phyloP scores from a whole-genome alignment of 805 yeast species.

The Metschnikowia aberdeeniae region DNA sequence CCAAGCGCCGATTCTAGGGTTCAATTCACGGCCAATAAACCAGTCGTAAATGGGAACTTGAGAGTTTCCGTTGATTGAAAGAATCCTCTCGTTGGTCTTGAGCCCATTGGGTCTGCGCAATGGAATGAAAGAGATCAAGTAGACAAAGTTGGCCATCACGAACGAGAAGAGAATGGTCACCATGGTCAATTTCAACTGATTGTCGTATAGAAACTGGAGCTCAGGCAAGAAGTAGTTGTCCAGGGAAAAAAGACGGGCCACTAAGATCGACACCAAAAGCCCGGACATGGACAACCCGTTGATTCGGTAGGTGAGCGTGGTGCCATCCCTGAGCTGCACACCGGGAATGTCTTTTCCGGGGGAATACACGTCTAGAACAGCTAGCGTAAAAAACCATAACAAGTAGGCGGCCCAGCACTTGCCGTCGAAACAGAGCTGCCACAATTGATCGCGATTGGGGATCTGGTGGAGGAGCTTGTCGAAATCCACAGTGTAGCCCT shows the following conservation, averaged over 20 bases:
- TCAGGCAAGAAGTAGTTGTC: constrained; percentile 68
- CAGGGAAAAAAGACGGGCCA: constrained; percentile 45
- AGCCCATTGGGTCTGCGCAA: constrained; percentile 45
- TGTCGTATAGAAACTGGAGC: constrained; percentile 66
- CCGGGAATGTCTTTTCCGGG: constrained; percentile 63
- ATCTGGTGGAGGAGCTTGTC: constrained; percentile 33
- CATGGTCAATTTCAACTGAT: constrained; percentile 61
- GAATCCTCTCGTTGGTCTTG: constrained; percentile 60
- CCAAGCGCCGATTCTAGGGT: constrained; percentile 80
- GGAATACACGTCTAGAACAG: constrained; percentile 63
- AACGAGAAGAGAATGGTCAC: constrained; percentile 64
- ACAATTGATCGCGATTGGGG: constrained; percentile 24
- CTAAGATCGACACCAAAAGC: constrained; percentile 34
- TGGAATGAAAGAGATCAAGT: constrained; percentile 64
- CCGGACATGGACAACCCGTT: constrained; percentile 66
- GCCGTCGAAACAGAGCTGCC: constrained; percentile 36
- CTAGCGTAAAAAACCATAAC: constrained; percentile 68
- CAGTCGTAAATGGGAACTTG: constrained; percentile 77
- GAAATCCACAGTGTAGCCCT: constrained; percentile 46
- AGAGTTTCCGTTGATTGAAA: constrained; percentile 85
- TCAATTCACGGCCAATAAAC: constrained; percentile 95
- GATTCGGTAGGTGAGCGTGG: constrained; percentile 66
- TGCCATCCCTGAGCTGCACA: constrained; percentile 70
- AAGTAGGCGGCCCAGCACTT: constrained; percentile 62
- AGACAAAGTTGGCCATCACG: constrained; percentile 59